Evolutionary conservation across 163 green algal species (phyloP).

Genomic region (Chlamydomonas reinhardtii): DNA sequence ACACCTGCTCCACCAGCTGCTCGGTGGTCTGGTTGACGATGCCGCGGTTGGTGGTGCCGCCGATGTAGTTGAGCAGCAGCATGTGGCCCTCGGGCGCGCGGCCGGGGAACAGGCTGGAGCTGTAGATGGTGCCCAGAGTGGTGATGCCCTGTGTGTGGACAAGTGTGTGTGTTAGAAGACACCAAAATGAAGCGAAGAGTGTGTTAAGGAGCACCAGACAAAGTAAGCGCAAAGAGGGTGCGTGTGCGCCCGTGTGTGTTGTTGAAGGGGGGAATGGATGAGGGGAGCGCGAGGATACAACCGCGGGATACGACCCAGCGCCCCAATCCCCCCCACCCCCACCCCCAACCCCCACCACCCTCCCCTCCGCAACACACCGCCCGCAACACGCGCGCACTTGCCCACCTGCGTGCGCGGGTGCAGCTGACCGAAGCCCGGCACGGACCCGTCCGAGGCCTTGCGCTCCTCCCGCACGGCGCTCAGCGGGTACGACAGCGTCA

Average conservation of each 20-base stretch:
- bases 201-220: too few relatives aligned
- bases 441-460: conserved; percentile 75
- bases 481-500: conserved; percentile 94
- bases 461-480: conserved; percentile 86
- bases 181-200: too few relatives aligned
- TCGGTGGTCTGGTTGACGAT: conserved; percentile 91
- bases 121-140: conserved; percentile 99
- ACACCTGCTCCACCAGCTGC: conserved; percentile 80
- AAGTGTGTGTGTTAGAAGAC: too few relatives aligned
- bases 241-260: too few relatives aligned
- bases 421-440: conserved; percentile 98
- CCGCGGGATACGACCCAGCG: too few relatives aligned
- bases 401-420: conserved; percentile 90
- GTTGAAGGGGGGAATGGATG: too few relatives aligned
- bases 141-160: conserved; percentile 86
- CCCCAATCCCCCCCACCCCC: not conserved
- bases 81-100: conserved; percentile 76
- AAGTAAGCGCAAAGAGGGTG: too few relatives aligned
- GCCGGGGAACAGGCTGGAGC: conserved; percentile 92
- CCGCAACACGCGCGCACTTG: too few relatives aligned
- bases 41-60: conserved; percentile 89
- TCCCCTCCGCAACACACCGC: not conserved
- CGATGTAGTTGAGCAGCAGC: conserved; percentile 98
- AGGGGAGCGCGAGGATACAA: too few relatives aligned
- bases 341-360: not conserved